Conservation (phyloP, 441 rosid genomes). For the Euphorbia corollata region DNA sequence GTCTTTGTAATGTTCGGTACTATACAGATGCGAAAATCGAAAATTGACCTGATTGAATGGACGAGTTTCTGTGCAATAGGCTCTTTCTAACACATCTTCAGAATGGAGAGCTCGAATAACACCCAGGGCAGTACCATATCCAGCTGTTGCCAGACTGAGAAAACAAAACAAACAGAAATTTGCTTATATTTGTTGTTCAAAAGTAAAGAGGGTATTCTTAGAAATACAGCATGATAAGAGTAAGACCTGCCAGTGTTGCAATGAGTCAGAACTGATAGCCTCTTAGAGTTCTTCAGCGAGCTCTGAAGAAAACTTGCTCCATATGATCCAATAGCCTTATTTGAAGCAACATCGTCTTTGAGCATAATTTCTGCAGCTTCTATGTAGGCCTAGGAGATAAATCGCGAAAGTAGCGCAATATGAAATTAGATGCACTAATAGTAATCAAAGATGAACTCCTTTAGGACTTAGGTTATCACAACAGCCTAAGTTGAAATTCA, state of each 20-base stretch:
- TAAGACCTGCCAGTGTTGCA: conserved; percentile 92
- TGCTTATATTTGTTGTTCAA: conserved; percentile 7
- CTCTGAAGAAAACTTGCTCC: conserved; percentile 54
- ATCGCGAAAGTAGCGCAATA: conserved; percentile 7
- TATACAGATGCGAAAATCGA: background rate
- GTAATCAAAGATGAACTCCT: background rate
- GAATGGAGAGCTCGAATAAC: conserved; percentile 75
- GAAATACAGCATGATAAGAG: background rate
- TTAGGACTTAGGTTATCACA: background rate
- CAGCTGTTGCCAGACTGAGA: conserved; percentile 89
- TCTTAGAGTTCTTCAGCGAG: conserved; percentile 31
- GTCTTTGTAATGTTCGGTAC: too few relatives aligned
- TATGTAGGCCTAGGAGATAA: conserved; percentile 46
- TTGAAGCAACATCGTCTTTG: conserved; percentile 78
- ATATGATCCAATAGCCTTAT: conserved; percentile 64
- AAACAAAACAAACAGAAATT: conserved; percentile 9
- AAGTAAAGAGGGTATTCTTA: conserved; percentile 1
- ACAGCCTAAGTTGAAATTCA: conserved; percentile 8
- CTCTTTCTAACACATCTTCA: conserved; percentile 59
- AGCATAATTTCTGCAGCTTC: conserved; percentile 85
- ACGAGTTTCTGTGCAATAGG: conserved; percentile 93
- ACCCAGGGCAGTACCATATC: conserved; percentile 94
- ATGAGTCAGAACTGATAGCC: conserved; percentile 70
- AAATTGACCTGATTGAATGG: conserved; percentile 80
- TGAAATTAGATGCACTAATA: background rate